A percentile compares a stretch with the other conserved stretches of the same genome.
Conservation (phyloP, 805 yeast genomes). For the Ogataea polymorpha region DNA sequence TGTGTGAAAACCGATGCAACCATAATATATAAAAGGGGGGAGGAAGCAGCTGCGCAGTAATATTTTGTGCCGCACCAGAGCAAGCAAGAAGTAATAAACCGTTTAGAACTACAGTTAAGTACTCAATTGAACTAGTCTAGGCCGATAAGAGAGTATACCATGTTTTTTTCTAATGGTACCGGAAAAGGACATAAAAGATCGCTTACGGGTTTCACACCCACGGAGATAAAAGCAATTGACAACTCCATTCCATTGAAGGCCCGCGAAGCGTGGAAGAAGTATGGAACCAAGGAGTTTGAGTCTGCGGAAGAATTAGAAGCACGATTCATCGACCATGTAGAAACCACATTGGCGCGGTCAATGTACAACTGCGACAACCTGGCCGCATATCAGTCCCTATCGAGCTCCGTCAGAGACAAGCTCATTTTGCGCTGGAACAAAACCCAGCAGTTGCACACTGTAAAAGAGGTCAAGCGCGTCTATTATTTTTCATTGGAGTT, state of each 20-base stretch:
- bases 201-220: slow-evolving; percentile 86
- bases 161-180: neutral
- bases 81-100: neutral
- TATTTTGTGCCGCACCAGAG: neutral
- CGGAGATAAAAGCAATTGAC: slow-evolving; percentile 81
- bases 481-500: slow-evolving; percentile 86
- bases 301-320: slow-evolving; percentile 59
- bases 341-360: slow-evolving; percentile 86
- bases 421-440: slow-evolving; percentile 85
- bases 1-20: slow-evolving; percentile 11
- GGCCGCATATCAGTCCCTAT: slow-evolving; percentile 91
- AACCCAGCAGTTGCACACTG: slow-evolving; percentile 86
- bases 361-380: slow-evolving; percentile 87
- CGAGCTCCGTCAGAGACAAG: slow-evolving; percentile 74
- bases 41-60: neutral
- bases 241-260: slow-evolving; percentile 76
- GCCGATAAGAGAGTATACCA: neutral
- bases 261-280: slow-evolving; percentile 74
- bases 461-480: slow-evolving; percentile 78
- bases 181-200: slow-evolving; percentile 59
- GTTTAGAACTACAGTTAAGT: too few relatives aligned
- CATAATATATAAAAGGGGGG: slow-evolving; percentile 5
- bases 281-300: slow-evolving; percentile 49
- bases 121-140: too few relatives aligned
- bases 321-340: slow-evolving; percentile 79